Base-by-base conservation (phyloP, 495 filamentous ascomycete genomes). In the Penicillium bovifimosum region DNA sequence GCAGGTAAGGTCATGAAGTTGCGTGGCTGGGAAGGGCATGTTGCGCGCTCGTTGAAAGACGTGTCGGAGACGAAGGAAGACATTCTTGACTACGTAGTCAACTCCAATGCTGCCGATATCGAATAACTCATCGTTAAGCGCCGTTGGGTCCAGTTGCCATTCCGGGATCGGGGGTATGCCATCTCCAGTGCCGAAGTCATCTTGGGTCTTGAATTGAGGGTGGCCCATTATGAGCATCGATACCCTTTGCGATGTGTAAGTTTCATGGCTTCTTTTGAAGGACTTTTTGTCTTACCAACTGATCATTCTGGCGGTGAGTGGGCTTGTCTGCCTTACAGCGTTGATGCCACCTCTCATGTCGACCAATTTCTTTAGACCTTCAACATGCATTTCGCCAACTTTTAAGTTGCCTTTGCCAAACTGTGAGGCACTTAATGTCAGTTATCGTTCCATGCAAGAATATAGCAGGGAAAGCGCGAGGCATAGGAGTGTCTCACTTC, bases 291-390 rank as follows among this genome's bases (percentile, higher is more conserved):
- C 71, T 67, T 57, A 79, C 77, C 77, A 79, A 50, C 66, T 67
- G 7, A 79, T 55, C 76, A 79, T 80, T 50, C 75, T 68, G 26
- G 76, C 76, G 0, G 76, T 79, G 4, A 80, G 63, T 1, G 76
- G 74, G 41, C 71, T 78, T 0, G 73, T 76, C 32, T 73, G 70
- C 39, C 68, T 65, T 3, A 79, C 65, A 34, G 65, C 45, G 39
- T 65, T 64, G 42, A 79, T 74, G 3, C 76, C 76, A n/a, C 76
- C 77, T 58, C 77, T 58, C 48, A 79, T 44, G 9, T 56, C 46
- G 20, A 79, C 73, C 20, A 80, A 56, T 20, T 58, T 59, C 53
- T 74, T 79, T 3, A 76, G 70, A 5, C 74, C 76, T n/a, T 74
- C 64, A n/a, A 79, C 61, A 50, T 80, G 77, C 67, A 76, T 76